Evolutionary conservation across 164 flowering plant species (phyloP).

Genomic region (Echeveria elegans): DNA sequence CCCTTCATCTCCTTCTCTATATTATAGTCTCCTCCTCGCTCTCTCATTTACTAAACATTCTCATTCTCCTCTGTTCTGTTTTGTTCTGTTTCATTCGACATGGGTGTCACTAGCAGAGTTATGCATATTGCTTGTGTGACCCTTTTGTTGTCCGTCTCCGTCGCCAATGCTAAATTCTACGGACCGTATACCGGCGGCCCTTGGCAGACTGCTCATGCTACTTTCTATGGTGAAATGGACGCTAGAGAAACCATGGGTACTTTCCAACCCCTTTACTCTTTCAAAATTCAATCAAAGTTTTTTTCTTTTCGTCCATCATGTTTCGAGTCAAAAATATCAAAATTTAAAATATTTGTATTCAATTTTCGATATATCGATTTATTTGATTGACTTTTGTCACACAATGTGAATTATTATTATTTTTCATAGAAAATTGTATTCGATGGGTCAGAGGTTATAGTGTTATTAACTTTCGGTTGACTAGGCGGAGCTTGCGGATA

Average conservation of each 20-base stretch:
- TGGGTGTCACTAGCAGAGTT: not conserved
- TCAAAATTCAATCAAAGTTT: no score
- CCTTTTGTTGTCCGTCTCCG: not conserved
- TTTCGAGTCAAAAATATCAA: no score
- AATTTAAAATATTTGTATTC: no score
- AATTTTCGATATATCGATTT: no score
- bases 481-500: slow-evolving; percentile 10
- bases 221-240: slow-evolving; percentile 5
- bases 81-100: not conserved
- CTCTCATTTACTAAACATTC: not conserved
- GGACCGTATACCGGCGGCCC: not conserved
- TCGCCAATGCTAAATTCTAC: not conserved
- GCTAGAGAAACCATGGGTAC: slow-evolving; percentile 6
- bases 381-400: no score
- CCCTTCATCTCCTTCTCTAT: not conserved
- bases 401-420: no score
- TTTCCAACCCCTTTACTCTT: not conserved
- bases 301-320: no score
- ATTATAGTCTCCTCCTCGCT: not conserved
- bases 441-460: no score
- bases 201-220: slow-evolving; percentile 2
- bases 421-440: no score
- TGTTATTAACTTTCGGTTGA: no score
- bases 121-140: not conserved
- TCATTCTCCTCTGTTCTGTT: not conserved